Evolutionary conservation across 2,329 filamentous ascomycete genomes (phyloP), one percentile per base, ranked within the genome.

Genomic region (Dactylellina parvicollis): DNA sequence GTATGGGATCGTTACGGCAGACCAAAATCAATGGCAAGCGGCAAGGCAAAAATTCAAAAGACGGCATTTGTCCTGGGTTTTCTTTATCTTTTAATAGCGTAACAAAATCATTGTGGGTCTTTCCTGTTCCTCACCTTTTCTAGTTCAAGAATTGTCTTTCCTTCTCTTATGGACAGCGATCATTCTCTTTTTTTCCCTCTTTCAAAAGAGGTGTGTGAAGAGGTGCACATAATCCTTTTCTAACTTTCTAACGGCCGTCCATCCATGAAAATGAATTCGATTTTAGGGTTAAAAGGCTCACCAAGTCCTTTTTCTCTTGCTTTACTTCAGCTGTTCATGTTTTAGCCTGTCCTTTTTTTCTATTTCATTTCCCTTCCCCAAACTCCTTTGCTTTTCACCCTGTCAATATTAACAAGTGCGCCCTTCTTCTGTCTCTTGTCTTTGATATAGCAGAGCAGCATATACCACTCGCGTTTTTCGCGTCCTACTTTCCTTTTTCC

Each of bases 1-100:
- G 69, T 73, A 73, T 61, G 54, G 69, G 60, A 65, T 65, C 60
- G 55, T 73, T 66, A 55, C 60, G 60, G 60, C 60, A 66, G 54
- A 55, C 59, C 50, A 62, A 65, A 55, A 52, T 26, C 32, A 62
- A 26, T 56, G 34, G 52, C 34, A 20, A 54, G 62, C 57, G 47
- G 67, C 69, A 54, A 73, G 46, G 60, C 44, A 47, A 60, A 64
- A 54, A 66, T 66, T 66, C 55, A 46, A 73, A 60, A 22, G 54
- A 66, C 54, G 24, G 60, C 60, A 73, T 55, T 55, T 55, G 60
- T 56, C 69, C 69, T 73, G 54, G 69, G 69, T 66, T 72, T 42
- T 24, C 36, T 52, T 60, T 66, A 46, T 14, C 42, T 61, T 66
- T 61, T 73, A 66, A 73, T 66, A 73, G 60, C 47, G 54, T 57